Conservation (phyloP, 441 rosid genomes). For the Adansonia rubrostipa region DNA sequence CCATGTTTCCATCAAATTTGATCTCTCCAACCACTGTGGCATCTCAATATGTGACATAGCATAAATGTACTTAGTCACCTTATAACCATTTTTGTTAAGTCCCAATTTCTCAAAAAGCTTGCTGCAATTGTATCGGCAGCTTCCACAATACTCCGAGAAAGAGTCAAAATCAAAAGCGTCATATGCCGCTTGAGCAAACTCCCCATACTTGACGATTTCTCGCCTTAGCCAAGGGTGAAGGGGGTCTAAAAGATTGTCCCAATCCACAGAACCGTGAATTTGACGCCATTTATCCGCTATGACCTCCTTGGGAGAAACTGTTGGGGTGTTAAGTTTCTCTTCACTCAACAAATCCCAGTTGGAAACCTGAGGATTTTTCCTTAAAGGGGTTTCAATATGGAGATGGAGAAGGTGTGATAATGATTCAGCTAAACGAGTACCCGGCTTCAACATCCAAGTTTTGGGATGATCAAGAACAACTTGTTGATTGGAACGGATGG, state of each 20-base stretch:
- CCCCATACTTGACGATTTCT: constrained; percentile 46
- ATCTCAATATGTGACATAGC: constrained; percentile 46
- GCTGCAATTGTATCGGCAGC: constrained; percentile 34
- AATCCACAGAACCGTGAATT: constrained; percentile 37
- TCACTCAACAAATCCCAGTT: constrained; percentile 1
- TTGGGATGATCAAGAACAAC: neutral
- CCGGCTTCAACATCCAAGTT: neutral
- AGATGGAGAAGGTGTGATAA: constrained; percentile 31
- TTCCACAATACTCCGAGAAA: constrained; percentile 41
- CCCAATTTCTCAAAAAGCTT: constrained; percentile 35
- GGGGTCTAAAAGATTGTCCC: constrained; percentile 44
- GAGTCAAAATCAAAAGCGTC: constrained; percentile 44
- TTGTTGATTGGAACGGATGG: constrained; percentile 14
- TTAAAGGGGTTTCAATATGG: constrained; percentile 18
- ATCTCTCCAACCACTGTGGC: constrained; percentile 42
- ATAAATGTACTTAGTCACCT: constrained; percentile 36
- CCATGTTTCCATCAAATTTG: constrained; percentile 31
- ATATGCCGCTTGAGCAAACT: constrained; percentile 44
- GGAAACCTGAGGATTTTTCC: constrained; percentile 2
- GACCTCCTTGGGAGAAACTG: constrained; percentile 36
- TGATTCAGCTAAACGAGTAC: constrained; percentile 13
- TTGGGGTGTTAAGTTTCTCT: constrained; percentile 23
- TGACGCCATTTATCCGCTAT: constrained; percentile 37
- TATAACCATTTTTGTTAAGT: constrained; percentile 33
- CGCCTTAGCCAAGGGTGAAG: constrained; percentile 41